Evolutionary conservation across 2,329 filamentous ascomycete species (phyloP).

Genomic region (Pestalotiopsis sp.): DNA sequence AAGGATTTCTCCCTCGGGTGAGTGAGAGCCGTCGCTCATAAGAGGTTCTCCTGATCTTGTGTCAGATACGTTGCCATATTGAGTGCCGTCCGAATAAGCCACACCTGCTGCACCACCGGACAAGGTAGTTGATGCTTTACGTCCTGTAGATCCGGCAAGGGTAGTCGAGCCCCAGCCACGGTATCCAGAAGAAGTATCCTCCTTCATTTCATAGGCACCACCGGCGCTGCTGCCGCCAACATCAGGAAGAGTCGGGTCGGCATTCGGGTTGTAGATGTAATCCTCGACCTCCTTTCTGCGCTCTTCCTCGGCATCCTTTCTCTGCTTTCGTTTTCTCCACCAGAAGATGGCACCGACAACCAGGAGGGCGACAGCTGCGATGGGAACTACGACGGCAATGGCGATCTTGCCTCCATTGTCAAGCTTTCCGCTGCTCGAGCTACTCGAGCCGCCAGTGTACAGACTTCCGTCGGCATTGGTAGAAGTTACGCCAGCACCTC

Average conservation of each 20-base stretch:
- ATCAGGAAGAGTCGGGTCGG: conserved; percentile 76
- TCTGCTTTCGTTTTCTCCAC: conserved; percentile 87
- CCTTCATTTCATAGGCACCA: conserved; percentile 73
- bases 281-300: conserved; percentile 96
- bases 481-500: conserved; percentile 19
- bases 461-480: conserved; percentile 19
- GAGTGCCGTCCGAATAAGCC: conserved; percentile 73
- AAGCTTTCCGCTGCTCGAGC: conserved; percentile 47
- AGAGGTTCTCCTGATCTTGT: conserved; percentile 71
- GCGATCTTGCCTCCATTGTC: conserved; percentile 75
- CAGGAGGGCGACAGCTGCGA: conserved; percentile 82
- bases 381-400: conserved; percentile 91
- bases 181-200: conserved; percentile 79
- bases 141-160: conserved; percentile 66
- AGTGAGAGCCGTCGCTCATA: conserved; percentile 52
- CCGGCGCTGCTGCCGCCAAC: conserved; percentile 45
- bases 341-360: conserved; percentile 78
- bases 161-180: conserved; percentile 91
- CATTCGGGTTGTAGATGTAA: conserved; percentile 97
- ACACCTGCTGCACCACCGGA: conserved; percentile 71
- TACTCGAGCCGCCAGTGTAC: conserved; percentile 23
- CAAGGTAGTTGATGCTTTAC: conserved; percentile 88
- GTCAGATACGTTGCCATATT: conserved; percentile 65
- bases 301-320: conserved; percentile 83
- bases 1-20: conserved; percentile 79